A percentile compares a stretch with the other conserved stretches of the same genome.
phyloP scores from a whole-genome alignment of 495 filamentous ascomycete species.

The Penicillium riverlandense region DNA sequence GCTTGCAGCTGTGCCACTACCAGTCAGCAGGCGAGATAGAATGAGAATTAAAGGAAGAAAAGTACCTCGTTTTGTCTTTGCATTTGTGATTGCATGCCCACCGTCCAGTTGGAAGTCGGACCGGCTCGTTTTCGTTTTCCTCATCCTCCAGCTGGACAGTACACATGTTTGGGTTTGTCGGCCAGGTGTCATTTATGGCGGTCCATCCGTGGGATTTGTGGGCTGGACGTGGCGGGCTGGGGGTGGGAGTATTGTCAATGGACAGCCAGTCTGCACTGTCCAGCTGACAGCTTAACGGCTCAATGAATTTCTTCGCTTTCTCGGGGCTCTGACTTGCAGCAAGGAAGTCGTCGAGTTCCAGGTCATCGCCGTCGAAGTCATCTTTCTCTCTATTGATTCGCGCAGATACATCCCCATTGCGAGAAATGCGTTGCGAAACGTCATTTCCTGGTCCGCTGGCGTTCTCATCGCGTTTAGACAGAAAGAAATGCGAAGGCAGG shows the following conservation, averaged over 20 bases:
- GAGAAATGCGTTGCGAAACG: neutral
- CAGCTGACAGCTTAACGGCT: neutral
- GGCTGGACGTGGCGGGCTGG: constrained; percentile 1
- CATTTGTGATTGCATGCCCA: constrained; percentile 86
- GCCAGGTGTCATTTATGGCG: too few species aligned
- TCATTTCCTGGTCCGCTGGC: constrained; percentile 1
- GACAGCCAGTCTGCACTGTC: constrained; percentile 14
- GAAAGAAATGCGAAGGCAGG: constrained; percentile 52
- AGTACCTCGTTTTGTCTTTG: constrained; percentile 61
- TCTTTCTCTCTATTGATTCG: constrained; percentile 18
- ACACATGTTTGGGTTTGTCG: neutral
- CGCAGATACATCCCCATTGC: constrained; percentile 1
- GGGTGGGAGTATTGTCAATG: constrained; percentile 5
- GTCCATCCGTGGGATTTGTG: neutral
- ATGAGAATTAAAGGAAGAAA: constrained; percentile 18
- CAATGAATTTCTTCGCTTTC: neutral
- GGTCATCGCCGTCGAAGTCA: constrained; percentile 49
- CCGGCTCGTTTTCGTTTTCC: constrained; percentile 35
- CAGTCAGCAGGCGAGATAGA: constrained; percentile 7
- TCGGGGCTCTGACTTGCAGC: constrained; percentile 18
- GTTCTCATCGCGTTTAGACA: constrained; percentile 5
- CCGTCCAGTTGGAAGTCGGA: constrained; percentile 68
- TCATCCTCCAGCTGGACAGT: constrained; percentile 8
- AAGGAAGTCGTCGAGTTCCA: constrained; percentile 51
- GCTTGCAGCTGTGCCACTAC: constrained; percentile 54